A percentile compares a stretch with the other conserved stretches of the same genome.
Evolutionary conservation across 2,329 filamentous ascomycete species (phyloP).

Genomic region (Exophiala aquamarina): DNA sequence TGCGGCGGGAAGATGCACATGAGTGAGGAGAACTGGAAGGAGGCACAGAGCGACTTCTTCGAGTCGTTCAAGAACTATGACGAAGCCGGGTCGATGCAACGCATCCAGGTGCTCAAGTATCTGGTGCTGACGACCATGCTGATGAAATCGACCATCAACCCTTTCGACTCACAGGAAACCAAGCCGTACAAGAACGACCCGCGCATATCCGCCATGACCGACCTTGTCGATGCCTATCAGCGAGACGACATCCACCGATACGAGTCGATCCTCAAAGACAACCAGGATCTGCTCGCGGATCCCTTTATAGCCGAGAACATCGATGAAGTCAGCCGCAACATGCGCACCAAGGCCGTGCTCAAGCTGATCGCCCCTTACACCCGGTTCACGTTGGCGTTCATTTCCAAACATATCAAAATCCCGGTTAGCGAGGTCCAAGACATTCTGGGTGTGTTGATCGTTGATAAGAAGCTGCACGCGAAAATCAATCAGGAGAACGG

Average conservation of each 20-base stretch:
- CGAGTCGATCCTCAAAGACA: slow-evolving; percentile 80
- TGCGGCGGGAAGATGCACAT: slow-evolving; percentile 99
- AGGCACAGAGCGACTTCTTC: slow-evolving; percentile 95
- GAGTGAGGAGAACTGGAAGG: slow-evolving; percentile 99
- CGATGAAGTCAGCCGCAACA: slow-evolving; percentile 95
- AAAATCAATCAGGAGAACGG: slow-evolving; percentile 88
- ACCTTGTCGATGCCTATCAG: slow-evolving; percentile 94
- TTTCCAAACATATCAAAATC: slow-evolving; percentile 85
- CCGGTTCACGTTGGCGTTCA: slow-evolving; percentile 82
- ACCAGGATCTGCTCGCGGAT: slow-evolving; percentile 85
- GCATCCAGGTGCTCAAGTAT: slow-evolving; percentile 97
- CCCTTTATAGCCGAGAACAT: slow-evolving; percentile 99
- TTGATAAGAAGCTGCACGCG: slow-evolving; percentile 82
- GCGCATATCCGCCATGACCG: slow-evolving; percentile 94
- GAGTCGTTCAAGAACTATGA: slow-evolving; percentile 99
- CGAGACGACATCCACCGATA: slow-evolving; percentile 91
- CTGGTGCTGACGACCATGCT: slow-evolving; percentile 95
- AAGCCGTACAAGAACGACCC: slow-evolving; percentile 97
- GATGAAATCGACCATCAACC: slow-evolving; percentile 98
- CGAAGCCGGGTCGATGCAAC: slow-evolving; percentile 91
- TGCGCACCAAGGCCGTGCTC: slow-evolving; percentile 92
- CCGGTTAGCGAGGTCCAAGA: slow-evolving; percentile 85
- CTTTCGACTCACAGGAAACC: slow-evolving; percentile 97
- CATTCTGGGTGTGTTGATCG: slow-evolving; percentile 90
- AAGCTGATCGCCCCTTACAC: slow-evolving; percentile 95